Conservation (phyloP, 2,329 filamentous ascomycete species). For the Diaporthe citrichinensis region DNA sequence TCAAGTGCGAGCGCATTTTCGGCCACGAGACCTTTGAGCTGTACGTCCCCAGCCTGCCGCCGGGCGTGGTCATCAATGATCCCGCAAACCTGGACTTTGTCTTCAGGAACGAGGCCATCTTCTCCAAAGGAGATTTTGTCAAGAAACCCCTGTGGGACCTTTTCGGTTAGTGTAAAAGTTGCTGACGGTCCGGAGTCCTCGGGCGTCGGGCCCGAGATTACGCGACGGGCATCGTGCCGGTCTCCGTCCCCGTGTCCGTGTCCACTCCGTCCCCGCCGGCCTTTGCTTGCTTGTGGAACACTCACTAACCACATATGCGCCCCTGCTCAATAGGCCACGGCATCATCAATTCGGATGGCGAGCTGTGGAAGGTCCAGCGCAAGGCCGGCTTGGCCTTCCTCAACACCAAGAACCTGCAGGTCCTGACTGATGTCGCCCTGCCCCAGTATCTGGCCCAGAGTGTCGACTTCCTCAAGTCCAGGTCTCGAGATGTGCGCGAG, state of each 20-base stretch:
- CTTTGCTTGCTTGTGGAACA: not conserved
- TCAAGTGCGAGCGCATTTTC: constrained; percentile 68
- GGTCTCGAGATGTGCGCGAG: constrained; percentile 46
- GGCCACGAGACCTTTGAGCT: constrained; percentile 74
- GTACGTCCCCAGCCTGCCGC: constrained; percentile 72
- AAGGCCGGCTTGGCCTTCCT: constrained; percentile 74
- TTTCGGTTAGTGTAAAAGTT: constrained; percentile 60
- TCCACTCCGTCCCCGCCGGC: not conserved
- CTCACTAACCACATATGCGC: not conserved
- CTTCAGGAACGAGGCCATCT: constrained; percentile 71
- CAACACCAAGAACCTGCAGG: constrained; percentile 68
- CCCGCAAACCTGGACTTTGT: constrained; percentile 74
- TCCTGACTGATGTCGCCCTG: constrained; percentile 69
- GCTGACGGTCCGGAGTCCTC: not conserved
- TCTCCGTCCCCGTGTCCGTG: not conserved
- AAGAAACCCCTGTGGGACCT: constrained; percentile 72
- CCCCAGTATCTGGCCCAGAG: constrained; percentile 66
- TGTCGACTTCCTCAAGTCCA: constrained; percentile 54
- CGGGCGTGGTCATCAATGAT: constrained; percentile 74
- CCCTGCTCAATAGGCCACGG: constrained; percentile 62
- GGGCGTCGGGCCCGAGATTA: not conserved
- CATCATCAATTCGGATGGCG: constrained; percentile 77
- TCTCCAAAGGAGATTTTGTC: constrained; percentile 75
- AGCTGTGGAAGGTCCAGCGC: constrained; percentile 73
- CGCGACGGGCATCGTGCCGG: not conserved